Evolutionary conservation across 148 eudicot genomes (phyloP), one percentile per base, ranked within the genome.

Genomic region (Camellia sinensis): DNA sequence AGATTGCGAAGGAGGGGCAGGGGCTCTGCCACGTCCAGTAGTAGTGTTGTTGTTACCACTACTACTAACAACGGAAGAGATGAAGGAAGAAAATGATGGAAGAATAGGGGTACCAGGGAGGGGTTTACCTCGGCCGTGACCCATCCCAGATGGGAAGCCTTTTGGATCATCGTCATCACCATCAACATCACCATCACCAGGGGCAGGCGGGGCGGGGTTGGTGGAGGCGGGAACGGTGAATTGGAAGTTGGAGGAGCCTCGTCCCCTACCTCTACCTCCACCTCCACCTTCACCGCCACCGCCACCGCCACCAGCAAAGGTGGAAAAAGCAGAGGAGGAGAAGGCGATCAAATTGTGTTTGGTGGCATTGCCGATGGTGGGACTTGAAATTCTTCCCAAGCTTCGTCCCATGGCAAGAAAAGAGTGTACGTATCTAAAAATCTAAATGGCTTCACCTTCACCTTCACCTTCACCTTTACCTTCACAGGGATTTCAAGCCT

Each of bases 121-220:
- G 53, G 92, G 87, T 52, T 79, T 77, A 67, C 91, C 91, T 65
- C 90, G 85, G 57, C 95, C 94, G 74, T 79, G 93, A 50, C 97
- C 92, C 61, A 85, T 79, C 52, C 89, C 91, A 67, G 84, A 73
- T 22, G 79, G 66, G 52, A 75, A 63, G 45, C 71, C 74, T 29
- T 21, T 8, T 54, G 79, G 5, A 57, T n/a, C 64, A 50, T 14
- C 52, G 12, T 76, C 81, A 11, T 57, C 63, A 3, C 84, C 22
- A 67, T 80, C 81, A 8, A 62, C 40, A 11, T 71, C 76, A 10
- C 84, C 82, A 29, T 22, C 29, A 22, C 29, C 29, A 22, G 1
- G 29, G 29, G 29, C 29, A 29, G 29, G 29, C 29, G 1, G 0
- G 29, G 29, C 29, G 29, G 29, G 29, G 29, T 0, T 21, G 85